A percentile compares a stretch with the other conserved stretches of the same genome.
These are phyloP conservation scores for Coniella vitis DNA, from an alignment of 2,329 filamentous ascomycete species.

Conservation along the genomic window DNA sequence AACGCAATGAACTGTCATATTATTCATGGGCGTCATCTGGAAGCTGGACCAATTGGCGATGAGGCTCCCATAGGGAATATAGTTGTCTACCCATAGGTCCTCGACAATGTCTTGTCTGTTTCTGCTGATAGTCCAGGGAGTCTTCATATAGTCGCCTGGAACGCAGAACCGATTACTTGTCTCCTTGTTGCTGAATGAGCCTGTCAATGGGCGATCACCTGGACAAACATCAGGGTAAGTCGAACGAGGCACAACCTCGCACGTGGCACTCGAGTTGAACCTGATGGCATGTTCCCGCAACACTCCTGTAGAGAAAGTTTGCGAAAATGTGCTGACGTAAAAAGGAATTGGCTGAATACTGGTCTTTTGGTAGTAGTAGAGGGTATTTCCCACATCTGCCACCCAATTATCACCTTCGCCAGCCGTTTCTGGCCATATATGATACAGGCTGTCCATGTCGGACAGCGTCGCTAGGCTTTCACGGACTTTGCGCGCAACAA, in stretches of 20 bases:
- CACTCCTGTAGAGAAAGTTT: conserved; percentile 1
- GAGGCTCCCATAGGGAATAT: conserved; percentile 1
- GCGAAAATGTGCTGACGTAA: conserved; percentile 2
- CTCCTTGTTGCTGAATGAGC: neutral
- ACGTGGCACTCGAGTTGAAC: neutral
- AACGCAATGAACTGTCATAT: conserved; percentile 3
- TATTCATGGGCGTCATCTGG: neutral
- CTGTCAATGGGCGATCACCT: neutral
- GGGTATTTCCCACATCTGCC: neutral
- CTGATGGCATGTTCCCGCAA: conserved; percentile 5
- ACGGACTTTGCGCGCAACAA: conserved; percentile 3
- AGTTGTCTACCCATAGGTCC: conserved; percentile 6
- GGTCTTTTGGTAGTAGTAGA: conserved; percentile 8
- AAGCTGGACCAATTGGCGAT: neutral
- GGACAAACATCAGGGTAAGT: neutral
- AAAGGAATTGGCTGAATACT: conserved; percentile 1
- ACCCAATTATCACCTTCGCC: conserved; percentile 2
- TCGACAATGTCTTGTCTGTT: conserved; percentile 2
- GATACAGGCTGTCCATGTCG: conserved; percentile 1
- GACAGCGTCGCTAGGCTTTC: neutral
- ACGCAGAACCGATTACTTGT: conserved; percentile 6
- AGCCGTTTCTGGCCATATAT: neutral
- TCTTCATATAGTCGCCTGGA: neutral
- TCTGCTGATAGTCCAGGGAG: neutral
- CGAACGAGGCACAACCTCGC: conserved; percentile 1